A percentile compares a stretch with the other conserved stretches of the same genome.
These are phyloP conservation scores for Pistacia integerrima DNA, from an alignment of 345 rosid species.

Conservation along the genomic window DNA sequence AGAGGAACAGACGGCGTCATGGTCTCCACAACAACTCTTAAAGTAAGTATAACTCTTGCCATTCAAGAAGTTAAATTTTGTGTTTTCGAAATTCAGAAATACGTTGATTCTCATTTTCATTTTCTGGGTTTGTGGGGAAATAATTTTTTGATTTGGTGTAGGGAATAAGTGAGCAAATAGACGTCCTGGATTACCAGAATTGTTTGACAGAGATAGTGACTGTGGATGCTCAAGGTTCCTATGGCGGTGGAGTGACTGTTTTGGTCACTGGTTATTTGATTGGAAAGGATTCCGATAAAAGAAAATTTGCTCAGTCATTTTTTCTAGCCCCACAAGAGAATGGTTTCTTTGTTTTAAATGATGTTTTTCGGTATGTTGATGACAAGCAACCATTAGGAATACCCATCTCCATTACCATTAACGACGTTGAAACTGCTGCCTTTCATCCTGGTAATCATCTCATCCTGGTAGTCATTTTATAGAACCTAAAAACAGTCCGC, in stretches of 20 bases:
- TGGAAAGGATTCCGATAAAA: conserved; percentile 50
- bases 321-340: conserved; percentile 94
- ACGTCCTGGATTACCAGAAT: conserved; percentile 55
- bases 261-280: conserved; percentile 82
- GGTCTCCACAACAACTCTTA: conserved; percentile 43
- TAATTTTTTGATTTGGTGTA: conserved; percentile 27
- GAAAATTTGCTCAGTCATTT: conserved; percentile 78
- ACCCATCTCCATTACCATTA: conserved; percentile 21
- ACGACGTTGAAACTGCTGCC: conserved; percentile 19
- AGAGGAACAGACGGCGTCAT: conserved; percentile 38
- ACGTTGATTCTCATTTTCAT: too few relatives aligned
- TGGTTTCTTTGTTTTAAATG: conserved; percentile 96
- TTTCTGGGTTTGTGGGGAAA: too few relatives aligned
- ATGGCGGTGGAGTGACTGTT: conserved; percentile 67
- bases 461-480: background rate
- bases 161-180: conserved; percentile 87
- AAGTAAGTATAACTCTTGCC: conserved; percentile 36
- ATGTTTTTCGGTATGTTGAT: conserved; percentile 71
- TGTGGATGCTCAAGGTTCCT: conserved; percentile 81
- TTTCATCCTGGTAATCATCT: conserved; percentile 36
- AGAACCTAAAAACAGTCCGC: too few relatives aligned
- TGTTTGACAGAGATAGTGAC: conserved; percentile 61
- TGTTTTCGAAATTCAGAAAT: background rate
- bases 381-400: conserved; percentile 32
- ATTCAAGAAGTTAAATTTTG: too few relatives aligned